Evolutionary conservation across 148 eudicot species (phyloP).

Genomic region (Chenopodium quinoa): DNA sequence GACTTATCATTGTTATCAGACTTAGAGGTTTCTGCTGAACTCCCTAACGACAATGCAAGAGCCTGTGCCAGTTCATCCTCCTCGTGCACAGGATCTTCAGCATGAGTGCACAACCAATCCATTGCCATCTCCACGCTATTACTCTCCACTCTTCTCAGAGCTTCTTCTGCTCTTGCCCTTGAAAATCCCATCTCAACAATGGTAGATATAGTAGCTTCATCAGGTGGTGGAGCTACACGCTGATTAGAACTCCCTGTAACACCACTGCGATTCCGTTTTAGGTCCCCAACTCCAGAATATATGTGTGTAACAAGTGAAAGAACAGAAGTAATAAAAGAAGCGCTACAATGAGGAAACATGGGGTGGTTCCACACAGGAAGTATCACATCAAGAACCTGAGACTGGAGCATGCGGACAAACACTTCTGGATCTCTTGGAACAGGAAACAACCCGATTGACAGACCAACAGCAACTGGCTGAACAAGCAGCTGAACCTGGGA

Average conservation of each 20-base stretch:
- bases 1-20: slow-evolving; percentile 61
- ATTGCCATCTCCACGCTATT: slow-evolving; percentile 98
- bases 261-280: slow-evolving; percentile 59
- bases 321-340: slow-evolving; percentile 63
- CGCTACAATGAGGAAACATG: slow-evolving; percentile 73
- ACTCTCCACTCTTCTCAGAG: slow-evolving; percentile 81
- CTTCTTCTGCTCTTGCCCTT: slow-evolving; percentile 95
- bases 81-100: slow-evolving; percentile 89
- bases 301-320: slow-evolving; percentile 71
- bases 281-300: slow-evolving; percentile 86
- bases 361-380: slow-evolving; percentile 95
- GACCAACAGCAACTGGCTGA: slow-evolving; percentile 91
- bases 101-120: slow-evolving; percentile 95
- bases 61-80: slow-evolving; percentile 95
- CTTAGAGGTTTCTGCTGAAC: slow-evolving; percentile 77
- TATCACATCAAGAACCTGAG: slow-evolving; percentile 91
- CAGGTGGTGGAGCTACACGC: slow-evolving; percentile 84
- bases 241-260: slow-evolving; percentile 57
- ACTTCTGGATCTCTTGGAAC: slow-evolving; percentile 93
- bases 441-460: slow-evolving; percentile 96
- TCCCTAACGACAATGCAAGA: slow-evolving; percentile 87
- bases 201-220: slow-evolving; percentile 82
- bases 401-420: slow-evolving; percentile 89
- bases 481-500: slow-evolving; percentile 89
- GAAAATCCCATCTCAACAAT: slow-evolving; percentile 98